A percentile compares a stretch with the other conserved stretches of the same genome.
These are phyloP conservation scores for Botrytis paeoniae DNA, from an alignment of 2,329 filamentous ascomycete genomes.

Conservation along the genomic window DNA sequence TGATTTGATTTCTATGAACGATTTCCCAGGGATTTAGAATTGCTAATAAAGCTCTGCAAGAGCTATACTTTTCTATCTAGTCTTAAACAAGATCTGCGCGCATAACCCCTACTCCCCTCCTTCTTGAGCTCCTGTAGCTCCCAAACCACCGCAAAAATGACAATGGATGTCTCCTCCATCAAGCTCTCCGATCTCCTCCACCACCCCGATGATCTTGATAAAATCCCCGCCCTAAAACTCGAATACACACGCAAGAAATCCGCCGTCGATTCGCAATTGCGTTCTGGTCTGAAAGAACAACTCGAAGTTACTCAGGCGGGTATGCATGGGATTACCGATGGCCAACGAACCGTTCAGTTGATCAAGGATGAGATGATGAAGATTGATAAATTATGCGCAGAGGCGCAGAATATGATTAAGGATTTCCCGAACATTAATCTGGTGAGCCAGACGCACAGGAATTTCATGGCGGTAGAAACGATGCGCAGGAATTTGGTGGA, in stretches of 20 bases:
- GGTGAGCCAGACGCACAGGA: slow-evolving; percentile 90
- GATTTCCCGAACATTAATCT: slow-evolving; percentile 93
- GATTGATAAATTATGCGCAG: slow-evolving; percentile 95
- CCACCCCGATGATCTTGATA: slow-evolving; percentile 95
- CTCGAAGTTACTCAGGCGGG: slow-evolving; percentile 91
- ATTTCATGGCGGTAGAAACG: slow-evolving; percentile 89
- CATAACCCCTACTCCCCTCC: background rate
- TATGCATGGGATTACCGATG: slow-evolving; percentile 84
- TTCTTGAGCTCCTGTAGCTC: background rate
- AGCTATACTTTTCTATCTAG: background rate
- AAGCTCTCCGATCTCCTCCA: slow-evolving; percentile 91
- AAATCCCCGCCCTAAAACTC: slow-evolving; percentile 82
- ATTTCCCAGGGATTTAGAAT: background rate
- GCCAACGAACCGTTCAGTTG: slow-evolving; percentile 83
- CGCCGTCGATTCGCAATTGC: slow-evolving; percentile 85
- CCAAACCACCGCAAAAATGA: slow-evolving; percentile 26
- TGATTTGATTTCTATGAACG: background rate
- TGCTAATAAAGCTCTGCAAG: slow-evolving; percentile 1
- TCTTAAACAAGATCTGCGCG: background rate
- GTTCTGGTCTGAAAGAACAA: slow-evolving; percentile 84
- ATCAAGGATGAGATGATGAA: slow-evolving; percentile 99
- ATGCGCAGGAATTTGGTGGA: slow-evolving; percentile 90
- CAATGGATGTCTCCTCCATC: slow-evolving; percentile 38
- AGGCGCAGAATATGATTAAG: slow-evolving; percentile 94
- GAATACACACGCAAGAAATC: slow-evolving; percentile 95